Percentiles rank a stretch among this genome's conserved stretches.
Conservation (phyloP, 2,329 filamentous ascomycete genomes). For the Talaromyces sp. region DNA sequence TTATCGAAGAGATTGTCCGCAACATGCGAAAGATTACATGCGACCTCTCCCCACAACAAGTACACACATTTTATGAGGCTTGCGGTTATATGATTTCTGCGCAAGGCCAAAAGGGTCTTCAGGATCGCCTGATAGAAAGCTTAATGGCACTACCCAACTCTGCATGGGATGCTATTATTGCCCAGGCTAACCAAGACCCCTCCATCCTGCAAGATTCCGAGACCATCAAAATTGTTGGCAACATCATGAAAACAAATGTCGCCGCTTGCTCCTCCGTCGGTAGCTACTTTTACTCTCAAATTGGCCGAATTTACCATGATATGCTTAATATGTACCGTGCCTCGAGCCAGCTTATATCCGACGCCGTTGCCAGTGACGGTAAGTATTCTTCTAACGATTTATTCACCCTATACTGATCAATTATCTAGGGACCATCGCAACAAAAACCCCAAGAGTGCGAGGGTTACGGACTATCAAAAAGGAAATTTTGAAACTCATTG, state of each 20-base stretch:
- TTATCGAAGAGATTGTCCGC: conserved; percentile 97
- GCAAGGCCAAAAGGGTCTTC: conserved; percentile 89
- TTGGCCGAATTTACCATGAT: conserved; percentile 94
- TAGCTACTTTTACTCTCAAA: conserved; percentile 95
- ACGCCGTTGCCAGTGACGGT: conserved; percentile 83
- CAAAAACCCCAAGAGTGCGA: conserved; percentile 94
- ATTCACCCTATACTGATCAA: background rate
- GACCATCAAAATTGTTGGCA: conserved; percentile 97
- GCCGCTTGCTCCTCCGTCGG: conserved; percentile 97
- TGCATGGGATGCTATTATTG: conserved; percentile 94
- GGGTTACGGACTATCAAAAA: conserved; percentile 98
- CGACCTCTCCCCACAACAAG: conserved; percentile 91
- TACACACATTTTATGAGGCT: conserved; percentile 98
- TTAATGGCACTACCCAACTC: conserved; percentile 90
- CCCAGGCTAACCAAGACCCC: conserved; percentile 77
- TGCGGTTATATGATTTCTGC: conserved; percentile 99
- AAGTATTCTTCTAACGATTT: conserved; percentile 21
- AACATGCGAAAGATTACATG: conserved; percentile 94
- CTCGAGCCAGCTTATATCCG: conserved; percentile 92
- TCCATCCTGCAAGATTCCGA: conserved; percentile 84
- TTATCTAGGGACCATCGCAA: conserved; percentile 72
- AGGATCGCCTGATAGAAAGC: conserved; percentile 85
- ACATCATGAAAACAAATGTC: conserved; percentile 99
- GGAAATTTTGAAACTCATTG: conserved; percentile 96
- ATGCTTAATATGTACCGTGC: conserved; percentile 99